These are phyloP conservation scores for Chondrostereum purpureum DNA, from an alignment of 1,284 basidiomycete genomes.

Conservation along the genomic window DNA sequence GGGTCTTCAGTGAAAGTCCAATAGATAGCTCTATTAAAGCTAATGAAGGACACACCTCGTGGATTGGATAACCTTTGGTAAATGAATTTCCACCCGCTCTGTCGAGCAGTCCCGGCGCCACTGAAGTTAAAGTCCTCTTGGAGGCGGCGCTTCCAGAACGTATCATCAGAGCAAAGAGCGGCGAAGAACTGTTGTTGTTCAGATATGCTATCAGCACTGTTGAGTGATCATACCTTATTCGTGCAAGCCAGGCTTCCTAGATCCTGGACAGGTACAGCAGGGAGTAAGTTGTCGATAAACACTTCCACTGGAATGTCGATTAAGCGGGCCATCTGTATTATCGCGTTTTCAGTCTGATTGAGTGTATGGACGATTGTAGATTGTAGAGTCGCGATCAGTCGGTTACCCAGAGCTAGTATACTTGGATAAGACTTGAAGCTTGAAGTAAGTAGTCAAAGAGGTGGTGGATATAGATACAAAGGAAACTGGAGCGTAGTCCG, in stretches of 20 bases:
- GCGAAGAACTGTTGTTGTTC: conserved; percentile 40
- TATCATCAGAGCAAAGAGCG: conserved; percentile 60
- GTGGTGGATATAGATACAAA: no score
- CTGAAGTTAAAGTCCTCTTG: conserved; percentile 75
- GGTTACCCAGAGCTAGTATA: no score
- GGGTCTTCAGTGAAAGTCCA: no score
- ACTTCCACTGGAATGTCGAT: conserved; percentile 65
- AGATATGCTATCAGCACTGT: background rate
- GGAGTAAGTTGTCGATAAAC: conserved; percentile 67
- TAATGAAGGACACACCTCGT: conserved; percentile 25
- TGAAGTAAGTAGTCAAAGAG: no score
- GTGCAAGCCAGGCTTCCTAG: conserved; percentile 52
- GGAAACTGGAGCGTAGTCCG: no score
- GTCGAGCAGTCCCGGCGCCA: conserved; percentile 59
- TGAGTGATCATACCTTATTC: conserved; percentile 32
- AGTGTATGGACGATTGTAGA: no score
- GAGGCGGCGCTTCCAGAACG: conserved; percentile 72
- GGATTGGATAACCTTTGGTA: conserved; percentile 67
- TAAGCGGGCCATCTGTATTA: conserved; percentile 35
- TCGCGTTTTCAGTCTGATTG: no score
- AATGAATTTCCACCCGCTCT: conserved; percentile 71
- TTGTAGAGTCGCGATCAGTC: no score
- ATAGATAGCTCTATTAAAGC: background rate
- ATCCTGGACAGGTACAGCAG: conserved; percentile 50
- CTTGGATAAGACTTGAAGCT: no score